A percentile compares a stretch with the other conserved stretches of the same genome.
These are phyloP conservation scores for Cladosporium oxysporum DNA, from an alignment of 2,329 filamentous ascomycete genomes.

Conservation along the genomic window DNA sequence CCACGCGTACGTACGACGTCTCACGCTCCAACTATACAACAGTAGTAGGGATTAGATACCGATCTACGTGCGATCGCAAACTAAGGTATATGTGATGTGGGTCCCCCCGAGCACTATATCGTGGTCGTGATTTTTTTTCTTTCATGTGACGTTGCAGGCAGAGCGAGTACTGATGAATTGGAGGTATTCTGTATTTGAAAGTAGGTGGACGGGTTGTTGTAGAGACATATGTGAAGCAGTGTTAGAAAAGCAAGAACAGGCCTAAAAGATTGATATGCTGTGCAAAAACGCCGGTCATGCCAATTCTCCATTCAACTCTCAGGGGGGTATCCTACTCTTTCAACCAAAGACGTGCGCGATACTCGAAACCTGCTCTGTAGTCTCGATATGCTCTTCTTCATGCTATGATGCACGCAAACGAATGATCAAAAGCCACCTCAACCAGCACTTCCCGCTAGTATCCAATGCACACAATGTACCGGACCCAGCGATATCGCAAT, in stretches of 20 bases:
- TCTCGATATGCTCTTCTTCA: not conserved
- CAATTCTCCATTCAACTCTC: not conserved
- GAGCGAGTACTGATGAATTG: not conserved
- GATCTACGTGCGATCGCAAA: not conserved
- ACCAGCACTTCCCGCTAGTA: not conserved
- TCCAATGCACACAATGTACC: not conserved
- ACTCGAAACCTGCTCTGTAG: not conserved
- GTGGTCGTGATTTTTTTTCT: not conserved
- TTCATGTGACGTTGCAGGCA: not conserved
- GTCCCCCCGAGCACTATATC: not conserved
- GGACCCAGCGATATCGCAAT: not conserved
- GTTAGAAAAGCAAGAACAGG: not conserved
- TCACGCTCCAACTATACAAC: not conserved
- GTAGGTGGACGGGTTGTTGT: not conserved
- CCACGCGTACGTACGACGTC: not conserved
- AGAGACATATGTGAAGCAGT: not conserved
- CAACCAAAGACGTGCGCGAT: not conserved
- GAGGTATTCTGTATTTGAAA: not conserved
- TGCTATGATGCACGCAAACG: not conserved
- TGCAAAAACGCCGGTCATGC: not conserved
- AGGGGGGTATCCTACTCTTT: not conserved
- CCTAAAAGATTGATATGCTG: not conserved
- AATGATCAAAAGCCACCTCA: not conserved
- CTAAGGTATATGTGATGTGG: not conserved
- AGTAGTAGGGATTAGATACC: not conserved